Percentiles rank a stretch among this genome's conserved stretches.
These are phyloP conservation scores for Eustoma russellianum DNA, from an alignment of 257 asterid species.

Conservation along the genomic window DNA sequence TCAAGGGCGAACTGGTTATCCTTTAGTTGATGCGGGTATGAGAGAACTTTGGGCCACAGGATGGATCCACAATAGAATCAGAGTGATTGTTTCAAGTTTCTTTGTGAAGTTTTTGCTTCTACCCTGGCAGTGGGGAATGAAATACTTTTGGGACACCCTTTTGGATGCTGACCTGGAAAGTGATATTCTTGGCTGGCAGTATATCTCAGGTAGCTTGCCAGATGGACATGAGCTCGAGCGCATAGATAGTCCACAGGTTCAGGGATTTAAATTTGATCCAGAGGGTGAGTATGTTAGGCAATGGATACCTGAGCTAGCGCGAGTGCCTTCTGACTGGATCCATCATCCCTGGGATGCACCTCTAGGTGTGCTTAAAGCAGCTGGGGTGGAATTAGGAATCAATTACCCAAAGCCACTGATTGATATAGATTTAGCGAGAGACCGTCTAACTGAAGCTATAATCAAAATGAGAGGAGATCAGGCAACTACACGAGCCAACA, in stretches of 20 bases:
- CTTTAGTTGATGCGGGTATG: constrained; percentile 93
- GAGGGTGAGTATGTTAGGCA: constrained; percentile 80
- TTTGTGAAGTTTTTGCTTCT: constrained; percentile 73
- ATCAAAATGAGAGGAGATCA: constrained; percentile 47
- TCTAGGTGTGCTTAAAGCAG: constrained; percentile 46
- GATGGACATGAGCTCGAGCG: constrained; percentile 94
- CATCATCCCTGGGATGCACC: constrained; percentile 98
- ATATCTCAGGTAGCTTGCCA: constrained; percentile 82
- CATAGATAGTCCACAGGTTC: constrained; percentile 84
- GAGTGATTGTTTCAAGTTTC: constrained; percentile 79
- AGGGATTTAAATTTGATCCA: constrained; percentile 78
- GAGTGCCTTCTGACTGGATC: constrained; percentile 87
- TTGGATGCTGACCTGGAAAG: constrained; percentile 90
- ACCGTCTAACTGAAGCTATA: constrained; percentile 61
- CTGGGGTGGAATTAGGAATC: constrained; percentile 74
- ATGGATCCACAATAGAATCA: constrained; percentile 79
- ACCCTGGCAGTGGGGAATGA: constrained; percentile 99
- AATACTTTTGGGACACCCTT: constrained; percentile 93
- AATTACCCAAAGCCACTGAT: constrained; percentile 80
- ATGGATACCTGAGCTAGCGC: constrained; percentile 89
- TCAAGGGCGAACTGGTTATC: constrained; percentile 91
- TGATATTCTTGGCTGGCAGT: constrained; percentile 93
- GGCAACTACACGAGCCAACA: constrained; percentile 31
- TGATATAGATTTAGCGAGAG: constrained; percentile 63
- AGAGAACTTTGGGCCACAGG: constrained; percentile 98